Base-by-base conservation (phyloP, 495 filamentous ascomycete genomes). In the Apodospora peruviana region DNA sequence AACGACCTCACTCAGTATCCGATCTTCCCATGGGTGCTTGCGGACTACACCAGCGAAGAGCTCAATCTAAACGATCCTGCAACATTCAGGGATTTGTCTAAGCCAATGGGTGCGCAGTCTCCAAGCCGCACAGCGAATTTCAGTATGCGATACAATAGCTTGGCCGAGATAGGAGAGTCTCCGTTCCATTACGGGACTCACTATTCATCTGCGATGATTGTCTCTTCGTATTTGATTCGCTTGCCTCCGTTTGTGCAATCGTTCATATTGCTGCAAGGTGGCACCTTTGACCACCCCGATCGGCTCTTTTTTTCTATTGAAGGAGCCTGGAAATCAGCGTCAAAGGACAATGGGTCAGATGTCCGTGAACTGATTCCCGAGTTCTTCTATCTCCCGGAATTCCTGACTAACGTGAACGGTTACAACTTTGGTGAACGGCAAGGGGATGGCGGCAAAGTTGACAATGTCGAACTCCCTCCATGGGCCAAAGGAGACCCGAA, bases 201-300 rank as follows among this genome's bases (percentile, higher is more conserved):
- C 62, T 98, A 97, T 65, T 97, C 94, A 18, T 96, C 93, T 4
- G 94, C 93, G 17, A 98, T 96, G 93, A 97, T 96, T 44, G 93
- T 98, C 20, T 85, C 89, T 23, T 96, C 91, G 0, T 98, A 96
- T 59, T 78, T 98, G 37, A 96, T 97, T 53, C 85, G 93, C 5
- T 73, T 98, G 11, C 91, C 95, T 52, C 93, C 93, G 0, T 98
- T 97, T 63, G 90, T 96, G 44, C 87, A 95, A 57, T 95, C 94
- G 1, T 97, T 91, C 60, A 77, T 97, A n/a, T 74, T 97, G n/a
- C 77, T 97, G 7, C 93, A 98, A 64, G 93, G 94, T 19, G 91
- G 91, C n/a, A 88, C 71, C 20, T 98, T 97, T 62, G 93, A 98
- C 61, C 93, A 98, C 64, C 86, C 93, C 5, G 94, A 97, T 58